Evolutionary conservation across 2,329 filamentous ascomycete species (phyloP).

Genomic region (Chaetomiaceae sp.): DNA sequence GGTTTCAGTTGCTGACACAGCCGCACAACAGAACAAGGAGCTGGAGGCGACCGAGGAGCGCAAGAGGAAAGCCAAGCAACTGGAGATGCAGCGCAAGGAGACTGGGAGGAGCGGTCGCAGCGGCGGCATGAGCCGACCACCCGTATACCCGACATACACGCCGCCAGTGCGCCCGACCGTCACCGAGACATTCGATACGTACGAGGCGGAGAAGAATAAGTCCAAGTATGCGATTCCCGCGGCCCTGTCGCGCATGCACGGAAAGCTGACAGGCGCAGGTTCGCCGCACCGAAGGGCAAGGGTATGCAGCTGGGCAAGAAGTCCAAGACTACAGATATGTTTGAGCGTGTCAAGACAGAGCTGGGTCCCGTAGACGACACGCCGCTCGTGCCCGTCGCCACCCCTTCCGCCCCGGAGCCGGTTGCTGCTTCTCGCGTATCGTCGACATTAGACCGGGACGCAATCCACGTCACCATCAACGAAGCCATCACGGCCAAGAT

Average conservation of each 20-base stretch:
- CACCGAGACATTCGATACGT: constrained; percentile 82
- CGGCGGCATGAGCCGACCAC: constrained; percentile 60
- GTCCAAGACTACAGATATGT: constrained; percentile 95
- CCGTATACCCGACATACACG: constrained; percentile 84
- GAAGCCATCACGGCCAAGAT: constrained; percentile 89
- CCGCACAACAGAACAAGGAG: constrained; percentile 81
- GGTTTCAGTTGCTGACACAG: constrained; percentile 8
- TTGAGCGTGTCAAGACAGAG: constrained; percentile 89
- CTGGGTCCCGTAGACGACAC: constrained; percentile 75
- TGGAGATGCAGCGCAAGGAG: constrained; percentile 98
- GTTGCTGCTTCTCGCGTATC: constrained; percentile 54
- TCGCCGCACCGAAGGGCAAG: constrained; percentile 76
- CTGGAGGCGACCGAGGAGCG: constrained; percentile 96
- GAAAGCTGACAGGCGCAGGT: constrained; percentile 33
- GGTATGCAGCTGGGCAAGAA: constrained; percentile 99
- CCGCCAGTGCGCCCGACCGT: constrained; percentile 69
- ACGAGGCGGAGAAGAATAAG: constrained; percentile 98
- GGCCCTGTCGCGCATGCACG: background rate
- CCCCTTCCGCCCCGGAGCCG: constrained; percentile 48
- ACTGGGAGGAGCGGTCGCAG: constrained; percentile 70
- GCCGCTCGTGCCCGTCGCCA: constrained; percentile 61
- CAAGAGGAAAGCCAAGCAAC: constrained; percentile 96
- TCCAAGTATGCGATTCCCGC: constrained; percentile 57
- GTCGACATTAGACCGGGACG: constrained; percentile 70
- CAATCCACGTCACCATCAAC: constrained; percentile 80